These are phyloP conservation scores for Trichoderma lentiforme DNA, from an alignment of 2,329 filamentous ascomycete species.

Conservation along the genomic window DNA sequence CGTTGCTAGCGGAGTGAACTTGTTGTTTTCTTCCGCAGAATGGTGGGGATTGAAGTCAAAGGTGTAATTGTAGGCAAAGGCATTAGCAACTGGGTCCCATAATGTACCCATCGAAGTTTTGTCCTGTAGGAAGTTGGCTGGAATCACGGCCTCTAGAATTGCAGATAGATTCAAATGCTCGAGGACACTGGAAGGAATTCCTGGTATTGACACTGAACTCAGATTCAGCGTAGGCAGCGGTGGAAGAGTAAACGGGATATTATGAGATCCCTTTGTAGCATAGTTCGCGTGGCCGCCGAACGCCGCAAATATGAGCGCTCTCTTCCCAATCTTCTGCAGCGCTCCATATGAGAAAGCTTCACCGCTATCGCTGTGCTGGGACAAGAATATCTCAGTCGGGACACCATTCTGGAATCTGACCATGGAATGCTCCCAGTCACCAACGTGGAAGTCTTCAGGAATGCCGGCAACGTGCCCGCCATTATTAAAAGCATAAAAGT, in stretches of 20 bases:
- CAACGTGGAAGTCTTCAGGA: slow-evolving; percentile 1
- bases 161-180: background rate
- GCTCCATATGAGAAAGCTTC: background rate
- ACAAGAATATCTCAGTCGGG: background rate
- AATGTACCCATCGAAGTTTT: background rate
- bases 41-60: background rate
- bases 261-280: background rate
- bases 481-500: background rate
- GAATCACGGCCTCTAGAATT: background rate
- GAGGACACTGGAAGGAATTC: background rate
- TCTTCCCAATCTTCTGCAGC: background rate
- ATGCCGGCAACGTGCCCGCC: background rate
- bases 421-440: slow-evolving; percentile 3
- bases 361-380: background rate
- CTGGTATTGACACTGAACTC: background rate
- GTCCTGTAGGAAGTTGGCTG: background rate
- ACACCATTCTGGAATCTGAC: background rate
- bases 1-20: background rate
- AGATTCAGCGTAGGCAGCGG: background rate
- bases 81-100: background rate
- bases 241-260: background rate
- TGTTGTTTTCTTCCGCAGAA: background rate
- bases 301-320: background rate
- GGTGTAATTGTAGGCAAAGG: background rate
- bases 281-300: background rate